Conservation (phyloP, 306 rosid species). For the peach (Prunus persica) region DNA sequence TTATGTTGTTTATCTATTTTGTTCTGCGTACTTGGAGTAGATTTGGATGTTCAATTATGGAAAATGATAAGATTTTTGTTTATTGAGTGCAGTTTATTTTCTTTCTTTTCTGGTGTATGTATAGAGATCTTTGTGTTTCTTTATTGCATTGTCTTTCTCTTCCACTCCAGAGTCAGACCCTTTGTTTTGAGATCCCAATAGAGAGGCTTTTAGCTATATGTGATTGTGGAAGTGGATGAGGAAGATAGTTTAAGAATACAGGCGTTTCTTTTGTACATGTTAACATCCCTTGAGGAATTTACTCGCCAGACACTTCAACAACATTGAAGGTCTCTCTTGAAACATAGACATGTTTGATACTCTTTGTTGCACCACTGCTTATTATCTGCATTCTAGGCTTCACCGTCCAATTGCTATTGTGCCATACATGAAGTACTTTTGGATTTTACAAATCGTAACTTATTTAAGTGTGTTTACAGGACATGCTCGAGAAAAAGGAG, state of each 20-base stretch:
- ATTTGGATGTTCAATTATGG: background rate
- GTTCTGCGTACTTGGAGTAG: background rate
- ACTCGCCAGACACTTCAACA: background rate
- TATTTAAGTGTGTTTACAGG: constrained; percentile 35
- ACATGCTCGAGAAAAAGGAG: constrained; percentile 62
- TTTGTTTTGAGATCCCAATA: background rate
- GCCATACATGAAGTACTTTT: constrained; percentile 10
- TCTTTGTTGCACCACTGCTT: background rate
- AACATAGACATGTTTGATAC: background rate
- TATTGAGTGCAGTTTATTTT: background rate
- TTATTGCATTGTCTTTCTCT: background rate
- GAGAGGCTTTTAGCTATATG: background rate
- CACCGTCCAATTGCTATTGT: background rate
- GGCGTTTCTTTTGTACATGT: background rate
- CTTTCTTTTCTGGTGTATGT: background rate
- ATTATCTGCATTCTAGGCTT: background rate
- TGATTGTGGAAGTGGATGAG: constrained; percentile 1
- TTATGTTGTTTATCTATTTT: background rate
- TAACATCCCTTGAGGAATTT: background rate
- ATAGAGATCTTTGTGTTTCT: background rate
- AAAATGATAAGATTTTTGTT: background rate
- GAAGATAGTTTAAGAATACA: background rate
- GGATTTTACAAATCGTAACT: constrained; percentile 22
- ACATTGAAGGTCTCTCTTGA: background rate
- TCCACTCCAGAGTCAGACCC: background rate